Base-by-base conservation (phyloP, 177 flowering plant species). In the Tripterygium wilfordii region DNA sequence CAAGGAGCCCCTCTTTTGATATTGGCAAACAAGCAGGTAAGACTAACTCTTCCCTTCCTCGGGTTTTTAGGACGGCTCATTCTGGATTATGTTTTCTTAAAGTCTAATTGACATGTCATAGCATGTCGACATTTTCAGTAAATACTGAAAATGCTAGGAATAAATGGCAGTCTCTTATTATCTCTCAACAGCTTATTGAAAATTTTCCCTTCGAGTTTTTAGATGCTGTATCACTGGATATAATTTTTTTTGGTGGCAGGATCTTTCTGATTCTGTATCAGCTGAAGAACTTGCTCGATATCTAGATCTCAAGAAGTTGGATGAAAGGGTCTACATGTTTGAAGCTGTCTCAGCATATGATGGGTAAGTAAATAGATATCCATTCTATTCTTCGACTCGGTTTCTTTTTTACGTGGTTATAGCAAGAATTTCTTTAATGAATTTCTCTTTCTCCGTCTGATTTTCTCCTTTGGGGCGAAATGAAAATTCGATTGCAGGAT, bases 21-120 rank as follows among this genome's bases (percentile, higher is more conserved):
- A 49, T 48, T 92, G 45, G 99, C 88, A 25, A 92, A 92, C 76
- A 92, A 92, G 74, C 99, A 92, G 95, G 98, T 88, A 29, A 54
- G 45, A 8, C 20, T 30, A 10, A 19, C 36, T 53, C 20, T 26
- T 23, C 23, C 16, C 16, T 27, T 3, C 23, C n/a, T 18, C 30
- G n/a, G n/a, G n/a, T n/a, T n/a, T n/a, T n/a, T n/a, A n/a, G n/a
- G n/a, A n/a, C n/a, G n/a, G n/a, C n/a, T n/a, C n/a, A n/a, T n/a
- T n/a, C n/a, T n/a, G n/a, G n/a, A n/a, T n/a, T n/a, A n/a, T n/a
- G n/a, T n/a, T n/a, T n/a, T n/a, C n/a, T n/a, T n/a, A n/a, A n/a
- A n/a, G n/a, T n/a, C n/a, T n/a, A n/a, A n/a, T n/a, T n/a, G n/a
- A n/a, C n/a, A n/a, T n/a, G n/a, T n/a, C n/a, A n/a, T n/a, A n/a